Evolutionary conservation across 371 early-diverging fungal species (phyloP), one percentile per base, ranked within the genome.

Genomic region (Sporodiniella umbellata): DNA sequence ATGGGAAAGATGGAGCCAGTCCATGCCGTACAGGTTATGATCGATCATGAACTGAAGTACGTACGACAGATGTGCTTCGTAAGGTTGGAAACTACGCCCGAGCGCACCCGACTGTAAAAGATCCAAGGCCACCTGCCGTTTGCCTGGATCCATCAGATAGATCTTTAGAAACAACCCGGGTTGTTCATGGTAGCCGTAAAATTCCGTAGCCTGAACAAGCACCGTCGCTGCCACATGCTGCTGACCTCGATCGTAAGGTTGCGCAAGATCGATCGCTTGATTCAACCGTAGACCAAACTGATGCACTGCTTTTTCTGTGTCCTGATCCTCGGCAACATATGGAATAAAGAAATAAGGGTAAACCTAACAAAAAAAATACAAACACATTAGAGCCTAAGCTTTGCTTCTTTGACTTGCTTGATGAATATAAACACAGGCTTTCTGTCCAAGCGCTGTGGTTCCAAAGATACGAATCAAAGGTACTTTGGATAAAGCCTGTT

Each of bases 11-110:
- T 60, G 57, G 2, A 60, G 33, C 80, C 83, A 89, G 28, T 89
- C 89, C 94, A 96, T 96, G 4, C 98, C 98, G 42, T 85, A 88
- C n/a, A 99, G 68, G 42, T 91, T 91, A 56, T 87, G 85, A 60
- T 99, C 98, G 49, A 93, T 79, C 60, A 96, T 75, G 64, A 96
- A 96, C 70, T 97, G 94, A 14, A 94, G 67, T 4, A 85, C 74
- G 64, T 86, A 98, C 2, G 94, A 86, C 24, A 98, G 60, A 64
- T 96, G 97, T 4, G 89, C 69, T 65, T 96, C 99, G 58, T 84
- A 90, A 0, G 89, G 77, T 33, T 92, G 86, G 59, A 88, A 87
- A 4, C 37, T 35, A 2, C 58, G 70, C 5, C 70, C 76, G 6
- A 94, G 77, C 0, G 85, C 88, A 3, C 92, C 91, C n/a, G 75